phyloP scores from a whole-genome alignment of 2,329 filamentous ascomycete genomes.

The Colletotrichum ledebouriae region DNA sequence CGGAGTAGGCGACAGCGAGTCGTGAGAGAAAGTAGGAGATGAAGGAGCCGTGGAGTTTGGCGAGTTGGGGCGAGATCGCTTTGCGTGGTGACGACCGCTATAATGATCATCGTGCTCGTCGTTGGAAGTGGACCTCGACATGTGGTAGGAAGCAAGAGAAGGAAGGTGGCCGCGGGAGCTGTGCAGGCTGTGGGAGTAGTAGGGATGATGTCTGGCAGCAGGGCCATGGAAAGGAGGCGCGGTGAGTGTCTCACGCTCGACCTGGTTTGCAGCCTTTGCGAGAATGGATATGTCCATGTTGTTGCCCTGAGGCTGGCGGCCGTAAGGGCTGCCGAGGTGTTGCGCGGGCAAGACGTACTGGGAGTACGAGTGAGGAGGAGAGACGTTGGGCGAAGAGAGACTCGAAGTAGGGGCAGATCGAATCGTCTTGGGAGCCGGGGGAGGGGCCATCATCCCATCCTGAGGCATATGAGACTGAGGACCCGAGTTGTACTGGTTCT shows the following conservation, averaged over 20 bases:
- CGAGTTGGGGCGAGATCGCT: conserved; percentile 92
- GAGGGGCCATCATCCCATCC: conserved; percentile 80
- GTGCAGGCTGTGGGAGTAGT: conserved; percentile 63
- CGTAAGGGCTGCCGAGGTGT: conserved; percentile 54
- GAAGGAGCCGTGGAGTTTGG: conserved; percentile 96
- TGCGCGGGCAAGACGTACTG: conserved; percentile 69
- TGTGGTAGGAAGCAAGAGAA: conserved; percentile 89
- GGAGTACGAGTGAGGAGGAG: conserved; percentile 90
- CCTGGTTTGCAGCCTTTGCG: conserved; percentile 71
- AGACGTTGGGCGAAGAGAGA: conserved; percentile 93
- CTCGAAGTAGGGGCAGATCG: conserved; percentile 90
- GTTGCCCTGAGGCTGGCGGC: conserved; percentile 55
- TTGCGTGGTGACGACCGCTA: conserved; percentile 76
- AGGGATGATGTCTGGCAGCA: conserved; percentile 65
- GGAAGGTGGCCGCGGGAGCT: conserved; percentile 74
- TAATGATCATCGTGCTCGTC: conserved; percentile 87
- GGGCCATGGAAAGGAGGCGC: conserved; percentile 58
- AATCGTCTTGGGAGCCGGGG: conserved; percentile 80
- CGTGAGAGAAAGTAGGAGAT: conserved; percentile 95
- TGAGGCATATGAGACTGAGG: conserved; percentile 60
- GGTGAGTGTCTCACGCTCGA: conserved; percentile 69
- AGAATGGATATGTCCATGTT: conserved; percentile 70
- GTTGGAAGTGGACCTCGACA: conserved; percentile 89
- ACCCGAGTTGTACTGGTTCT: conserved; percentile 69
- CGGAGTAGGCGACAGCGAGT: conserved; percentile 93